Evolutionary conservation across 768 basidiomycete species (phyloP), one percentile per base, ranked within the genome.

Genomic region (Lactarius sanguifluus): DNA sequence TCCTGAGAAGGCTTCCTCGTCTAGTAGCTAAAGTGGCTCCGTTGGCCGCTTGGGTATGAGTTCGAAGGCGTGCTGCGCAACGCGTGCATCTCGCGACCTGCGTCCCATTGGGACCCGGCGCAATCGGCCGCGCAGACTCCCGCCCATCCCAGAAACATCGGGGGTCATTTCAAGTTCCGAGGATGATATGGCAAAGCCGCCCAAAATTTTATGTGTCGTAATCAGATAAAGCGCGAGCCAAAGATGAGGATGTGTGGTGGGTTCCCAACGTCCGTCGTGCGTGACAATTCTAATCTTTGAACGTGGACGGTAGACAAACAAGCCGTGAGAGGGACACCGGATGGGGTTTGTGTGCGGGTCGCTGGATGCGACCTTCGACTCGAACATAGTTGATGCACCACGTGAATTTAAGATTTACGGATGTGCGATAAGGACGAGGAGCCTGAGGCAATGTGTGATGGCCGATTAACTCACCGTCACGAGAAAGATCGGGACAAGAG

Each of bases 111-210:
- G 81, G 79, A 16, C 80, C 80, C 3, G 83, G 81, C 30, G 78
- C 80, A 20, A 64, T 64, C 40, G 66, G 72, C 5, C 66, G 72
- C n/a, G 68, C 71, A 58, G 71, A 75, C 43, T 71, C 72, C 23
- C 84, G 87, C 15, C 92, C 95, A 73, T 97, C 94, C 91, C 93
- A 97, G 32, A 93, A 85, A 72, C 92, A 94, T 32, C 89, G 86
- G 52, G 96, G 81, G 69, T 94, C 92, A 62, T 83, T 83, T 1
- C 36, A 36, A 13, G 10, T 36, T 8, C 94, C 92, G 0, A 85
- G 82, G 65, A 94, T 89, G 73, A 94, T 91, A 74, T 95, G 92
- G 1, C 85, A 85, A 7, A 94, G 83, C 0, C 89, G 83, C 4
- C 92, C 91, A 0, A 36, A 36, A 87, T 90, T 69, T 88, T 84